A percentile compares a stretch with the other conserved stretches of the same genome.
These are phyloP conservation scores for Eutrema japonicum DNA, from an alignment of 345 rosid genomes.

Conservation along the genomic window DNA sequence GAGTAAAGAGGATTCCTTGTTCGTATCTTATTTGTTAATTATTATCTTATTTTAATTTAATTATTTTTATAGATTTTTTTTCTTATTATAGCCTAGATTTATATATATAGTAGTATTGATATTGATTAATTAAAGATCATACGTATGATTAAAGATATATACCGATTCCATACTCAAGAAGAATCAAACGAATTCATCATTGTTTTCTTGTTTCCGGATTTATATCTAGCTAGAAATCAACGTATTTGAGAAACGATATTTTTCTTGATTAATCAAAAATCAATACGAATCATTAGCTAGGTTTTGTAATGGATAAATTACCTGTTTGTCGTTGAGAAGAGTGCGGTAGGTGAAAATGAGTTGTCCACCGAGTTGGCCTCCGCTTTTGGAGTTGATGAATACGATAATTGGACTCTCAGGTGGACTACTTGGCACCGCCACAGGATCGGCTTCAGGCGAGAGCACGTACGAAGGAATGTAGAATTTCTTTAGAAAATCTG, in stretches of 20 bases:
- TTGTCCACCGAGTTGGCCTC: constrained; percentile 85
- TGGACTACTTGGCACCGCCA: constrained; percentile 38
- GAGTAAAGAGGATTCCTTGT: background rate
- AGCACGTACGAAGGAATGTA: constrained; percentile 62
- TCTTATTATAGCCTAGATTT: background rate
- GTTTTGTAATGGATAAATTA: background rate
- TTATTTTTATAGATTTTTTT: background rate
- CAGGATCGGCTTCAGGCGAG: constrained; percentile 47
- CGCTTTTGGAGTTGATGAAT: constrained; percentile 86
- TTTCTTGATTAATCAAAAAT: background rate
- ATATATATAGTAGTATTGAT: background rate
- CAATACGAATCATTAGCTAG: constrained; percentile 1
- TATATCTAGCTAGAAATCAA: background rate
- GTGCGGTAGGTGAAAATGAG: constrained; percentile 67
- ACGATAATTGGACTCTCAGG: constrained; percentile 71
- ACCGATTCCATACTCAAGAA: background rate
- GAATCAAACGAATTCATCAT: constrained; percentile 1
- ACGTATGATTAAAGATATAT: background rate
- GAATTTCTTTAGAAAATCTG: constrained; percentile 51
- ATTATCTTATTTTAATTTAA: background rate
- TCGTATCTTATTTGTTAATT: background rate
- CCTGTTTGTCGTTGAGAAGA: constrained; percentile 70
- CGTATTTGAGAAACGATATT: constrained; percentile 3
- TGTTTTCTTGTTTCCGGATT: background rate
- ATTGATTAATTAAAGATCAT: background rate